Evolutionary conservation across 129 eudicot species (phyloP), one percentile per base, ranked within the genome.

Genomic region (Flaveria bidentis): DNA sequence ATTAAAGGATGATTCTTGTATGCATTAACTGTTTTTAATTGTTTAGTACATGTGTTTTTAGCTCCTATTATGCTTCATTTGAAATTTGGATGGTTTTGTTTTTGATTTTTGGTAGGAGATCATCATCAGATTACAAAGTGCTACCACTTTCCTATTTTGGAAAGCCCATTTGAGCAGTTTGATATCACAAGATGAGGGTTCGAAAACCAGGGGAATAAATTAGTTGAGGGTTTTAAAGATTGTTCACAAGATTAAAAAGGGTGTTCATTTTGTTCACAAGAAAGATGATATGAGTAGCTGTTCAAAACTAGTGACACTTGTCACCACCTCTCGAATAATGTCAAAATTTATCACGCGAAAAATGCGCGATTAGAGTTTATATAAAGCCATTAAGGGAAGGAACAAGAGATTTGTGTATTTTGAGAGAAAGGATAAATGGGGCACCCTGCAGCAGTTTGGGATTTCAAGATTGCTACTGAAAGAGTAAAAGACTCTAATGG

Each of bases 401-500:
- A 28, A 17, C 47, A 45, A 74, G 44, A 28, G 70, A 55, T 56
- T 66, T 74, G 75, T 66, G 79, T 41, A n/a, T 36, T 36, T 36
- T 36, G 8, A 36, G 41, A 36, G 23, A 18, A 2, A 36, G 18
- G 13, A 73, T 52, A 75, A 78, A 90, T 90, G 96, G 82, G 85
- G 79, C 84, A 80, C 10, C 74, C 84, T 72, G 79, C 74, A 47
- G 83, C 81, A 15, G 83, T 69, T 22, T 75, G 73, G 81, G 87
- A 83, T 55, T 36, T 71, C 39, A 80, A 76, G 63, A 42, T 76
- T 30, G 78, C 88, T 33, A 83, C 76, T 15, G 90, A 85, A 73
- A 58, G 76, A 5, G 61, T 78, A 9, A 92, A 90, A 83, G 97
- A 87, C 76, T 82, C 74, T 76, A 87, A 88, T 67, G 93, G 96